These are phyloP conservation scores for Thalassiosira profunda DNA, from an alignment of 108 stramenopile genomes.

Conservation along the genomic window DNA sequence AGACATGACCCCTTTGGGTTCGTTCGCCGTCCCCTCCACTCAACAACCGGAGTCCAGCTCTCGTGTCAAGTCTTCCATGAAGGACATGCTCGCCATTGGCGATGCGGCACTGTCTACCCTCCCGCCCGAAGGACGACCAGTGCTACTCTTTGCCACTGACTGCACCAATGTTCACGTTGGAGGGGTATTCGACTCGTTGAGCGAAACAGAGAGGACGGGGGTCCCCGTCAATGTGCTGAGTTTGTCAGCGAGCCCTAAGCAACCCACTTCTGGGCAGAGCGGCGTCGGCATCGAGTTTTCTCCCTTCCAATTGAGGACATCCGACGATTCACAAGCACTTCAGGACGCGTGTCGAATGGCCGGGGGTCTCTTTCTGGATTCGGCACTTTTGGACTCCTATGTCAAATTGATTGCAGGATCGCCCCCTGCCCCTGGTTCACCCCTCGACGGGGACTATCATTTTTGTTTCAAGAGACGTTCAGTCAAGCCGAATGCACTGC, in stretches of 20 bases:
- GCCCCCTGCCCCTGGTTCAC: conserved; percentile 26
- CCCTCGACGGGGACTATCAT: conserved; percentile 39
- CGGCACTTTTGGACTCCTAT: conserved; percentile 47
- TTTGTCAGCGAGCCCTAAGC: conserved; percentile 55
- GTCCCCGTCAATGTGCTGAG: conserved; percentile 72
- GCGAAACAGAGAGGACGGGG: conserved; percentile 62
- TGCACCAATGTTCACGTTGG: conserved; percentile 74
- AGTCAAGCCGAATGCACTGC: conserved; percentile 76
- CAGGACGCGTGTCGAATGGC: conserved; percentile 56
- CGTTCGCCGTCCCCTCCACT: not conserved
- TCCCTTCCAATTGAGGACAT: conserved; percentile 60
- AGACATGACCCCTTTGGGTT: conserved; percentile 24
- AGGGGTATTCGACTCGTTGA: conserved; percentile 59
- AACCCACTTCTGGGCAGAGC: not conserved
- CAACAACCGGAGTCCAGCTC: not conserved
- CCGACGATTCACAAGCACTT: conserved; percentile 68
- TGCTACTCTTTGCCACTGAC: conserved; percentile 73
- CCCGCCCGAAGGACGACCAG: conserved; percentile 70
- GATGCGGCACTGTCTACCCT: conserved; percentile 76
- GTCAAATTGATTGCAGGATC: conserved; percentile 49
- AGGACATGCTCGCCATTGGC: conserved; percentile 71
- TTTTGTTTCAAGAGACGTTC: conserved; percentile 61
- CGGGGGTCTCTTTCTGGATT: conserved; percentile 73
- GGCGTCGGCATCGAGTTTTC: not conserved
- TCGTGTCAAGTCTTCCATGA: conserved; percentile 54